Evolutionary conservation across 2,329 filamentous ascomycete genomes (phyloP).

Genomic region (Parafenestella ontariensis): DNA sequence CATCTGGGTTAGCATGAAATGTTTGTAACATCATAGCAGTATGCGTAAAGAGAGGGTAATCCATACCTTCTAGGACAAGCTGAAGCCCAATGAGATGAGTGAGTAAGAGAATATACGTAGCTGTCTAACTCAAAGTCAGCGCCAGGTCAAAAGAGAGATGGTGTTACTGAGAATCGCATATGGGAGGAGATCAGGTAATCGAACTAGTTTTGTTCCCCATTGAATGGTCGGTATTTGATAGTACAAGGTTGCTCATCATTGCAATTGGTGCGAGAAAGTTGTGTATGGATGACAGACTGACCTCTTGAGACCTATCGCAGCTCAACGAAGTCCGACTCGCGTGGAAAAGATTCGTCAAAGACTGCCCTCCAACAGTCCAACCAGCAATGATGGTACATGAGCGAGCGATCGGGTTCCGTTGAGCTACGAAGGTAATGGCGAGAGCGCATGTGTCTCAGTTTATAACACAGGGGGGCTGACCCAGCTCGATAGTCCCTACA

Average conservation of each 20-base stretch:
- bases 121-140: constrained; percentile 27
- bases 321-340: constrained; percentile 18
- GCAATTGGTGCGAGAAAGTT: constrained; percentile 8
- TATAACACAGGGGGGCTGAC: neutral
- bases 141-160: neutral
- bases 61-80: constrained; percentile 27
- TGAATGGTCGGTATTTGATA: constrained; percentile 50
- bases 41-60: constrained; percentile 3
- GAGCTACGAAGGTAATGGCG: constrained; percentile 8
- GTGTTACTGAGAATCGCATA: constrained; percentile 1
- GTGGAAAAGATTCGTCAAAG: neutral
- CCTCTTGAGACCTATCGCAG: constrained; percentile 18
- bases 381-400: neutral
- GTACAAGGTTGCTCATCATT: constrained; percentile 49
- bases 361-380: neutral
- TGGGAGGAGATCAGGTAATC: constrained; percentile 45
- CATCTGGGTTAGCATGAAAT: constrained; percentile 51
- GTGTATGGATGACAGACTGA: constrained; percentile 20
- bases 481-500: neutral
- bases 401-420: constrained; percentile 1
- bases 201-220: constrained; percentile 49
- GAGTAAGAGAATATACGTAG: neutral
- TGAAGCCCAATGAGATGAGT: too few species aligned
- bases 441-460: neutral
- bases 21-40: constrained; percentile 44